Conservation (phyloP, 192 early-diverging fungal genomes). For the Coemansia sp. region DNA sequence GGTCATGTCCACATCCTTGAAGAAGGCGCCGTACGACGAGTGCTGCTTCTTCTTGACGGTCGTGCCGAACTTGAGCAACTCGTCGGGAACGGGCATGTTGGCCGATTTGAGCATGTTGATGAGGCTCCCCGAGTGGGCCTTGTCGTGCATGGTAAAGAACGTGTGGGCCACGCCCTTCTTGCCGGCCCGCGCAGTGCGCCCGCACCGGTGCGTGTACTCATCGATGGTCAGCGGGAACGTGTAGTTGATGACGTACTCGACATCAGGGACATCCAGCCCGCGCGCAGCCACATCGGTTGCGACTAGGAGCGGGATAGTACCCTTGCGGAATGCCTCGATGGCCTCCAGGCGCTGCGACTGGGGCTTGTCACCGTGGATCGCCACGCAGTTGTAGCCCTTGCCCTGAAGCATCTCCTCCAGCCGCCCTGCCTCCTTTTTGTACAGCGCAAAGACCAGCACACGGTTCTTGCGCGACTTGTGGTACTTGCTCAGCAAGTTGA, state of each 20-base stretch:
- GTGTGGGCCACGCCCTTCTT: constrained; percentile 87
- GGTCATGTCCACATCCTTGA: constrained; percentile 78
- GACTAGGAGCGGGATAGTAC: constrained; percentile 75
- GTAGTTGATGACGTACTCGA: constrained; percentile 94
- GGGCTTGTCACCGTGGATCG: constrained; percentile 88
- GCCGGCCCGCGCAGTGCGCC: constrained; percentile 93
- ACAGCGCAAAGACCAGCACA: constrained; percentile 89
- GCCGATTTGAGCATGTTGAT: constrained; percentile 90
- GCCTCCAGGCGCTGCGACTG: constrained; percentile 78
- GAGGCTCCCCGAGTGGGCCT: constrained; percentile 77
- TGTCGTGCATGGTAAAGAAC: constrained; percentile 87
- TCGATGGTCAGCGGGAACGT: constrained; percentile 98
- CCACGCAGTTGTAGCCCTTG: constrained; percentile 74
- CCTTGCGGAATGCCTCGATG: constrained; percentile 75
- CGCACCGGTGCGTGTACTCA: constrained; percentile 89
- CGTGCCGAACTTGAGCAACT: constrained; percentile 87
- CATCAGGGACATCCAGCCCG: constrained; percentile 83
- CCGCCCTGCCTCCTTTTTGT: constrained; percentile 91
- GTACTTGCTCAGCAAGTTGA: constrained; percentile 74
- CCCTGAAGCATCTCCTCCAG: constrained; percentile 66
- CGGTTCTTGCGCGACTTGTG: constrained; percentile 82
- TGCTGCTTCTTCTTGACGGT: constrained; percentile 98
- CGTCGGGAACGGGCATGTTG: constrained; percentile 76
- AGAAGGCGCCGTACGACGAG: constrained; percentile 90
- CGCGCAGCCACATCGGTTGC: constrained; percentile 93